These are phyloP conservation scores for Pisolithus marmoratus DNA, from an alignment of 768 basidiomycete species.

Conservation along the genomic window DNA sequence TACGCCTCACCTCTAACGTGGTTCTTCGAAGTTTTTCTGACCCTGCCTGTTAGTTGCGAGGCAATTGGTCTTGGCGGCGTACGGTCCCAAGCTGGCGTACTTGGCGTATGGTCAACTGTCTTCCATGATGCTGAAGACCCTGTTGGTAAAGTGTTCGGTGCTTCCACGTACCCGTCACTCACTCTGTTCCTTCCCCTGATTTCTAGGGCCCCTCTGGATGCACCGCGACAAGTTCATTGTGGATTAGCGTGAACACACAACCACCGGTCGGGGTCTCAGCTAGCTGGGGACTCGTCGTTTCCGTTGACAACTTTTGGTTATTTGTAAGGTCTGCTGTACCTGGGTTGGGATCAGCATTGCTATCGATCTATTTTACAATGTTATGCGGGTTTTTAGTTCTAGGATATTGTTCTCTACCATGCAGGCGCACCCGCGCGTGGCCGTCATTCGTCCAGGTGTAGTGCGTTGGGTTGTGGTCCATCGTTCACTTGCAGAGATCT, in stretches of 20 bases:
- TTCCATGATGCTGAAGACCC: conserved; percentile 44
- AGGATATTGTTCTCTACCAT: no score
- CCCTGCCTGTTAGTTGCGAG: conserved; percentile 40
- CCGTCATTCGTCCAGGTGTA: no score
- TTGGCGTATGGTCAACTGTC: conserved; percentile 50
- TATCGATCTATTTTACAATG: no score
- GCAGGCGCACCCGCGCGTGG: no score
- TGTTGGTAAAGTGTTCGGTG: conserved; percentile 30
- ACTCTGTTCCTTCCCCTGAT: neutral
- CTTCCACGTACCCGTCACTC: neutral
- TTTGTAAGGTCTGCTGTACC: no score
- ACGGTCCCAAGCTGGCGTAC: conserved; percentile 52
- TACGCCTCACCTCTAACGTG: conserved; percentile 19
- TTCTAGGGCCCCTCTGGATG: conserved; percentile 27
- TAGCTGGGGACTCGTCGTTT: no score
- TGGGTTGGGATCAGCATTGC: no score
- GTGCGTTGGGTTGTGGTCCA: no score
- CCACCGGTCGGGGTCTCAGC: no score
- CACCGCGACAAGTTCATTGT: conserved; percentile 18
- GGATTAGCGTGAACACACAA: conserved; percentile 11
- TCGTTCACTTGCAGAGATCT: no score
- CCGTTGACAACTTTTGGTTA: no score
- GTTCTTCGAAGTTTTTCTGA: neutral
- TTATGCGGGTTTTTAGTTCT: no score
- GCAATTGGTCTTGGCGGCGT: conserved; percentile 58